These are phyloP conservation scores for Saxophila tyrrhenica DNA, from an alignment of 495 filamentous ascomycete species.

Conservation along the genomic window DNA sequence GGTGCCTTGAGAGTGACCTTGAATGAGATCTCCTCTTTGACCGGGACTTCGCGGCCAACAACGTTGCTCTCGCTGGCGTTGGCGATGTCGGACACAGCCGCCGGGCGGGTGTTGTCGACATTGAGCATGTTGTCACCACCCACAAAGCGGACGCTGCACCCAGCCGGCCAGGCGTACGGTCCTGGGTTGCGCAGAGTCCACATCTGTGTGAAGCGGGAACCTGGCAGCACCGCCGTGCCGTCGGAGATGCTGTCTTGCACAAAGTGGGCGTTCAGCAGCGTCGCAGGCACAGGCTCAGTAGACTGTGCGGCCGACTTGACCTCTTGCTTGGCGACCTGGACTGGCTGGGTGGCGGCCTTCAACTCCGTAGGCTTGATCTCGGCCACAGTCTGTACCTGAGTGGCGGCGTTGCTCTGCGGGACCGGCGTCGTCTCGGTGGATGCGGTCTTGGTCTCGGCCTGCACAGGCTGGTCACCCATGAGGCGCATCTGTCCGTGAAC, in stretches of 20 bases:
- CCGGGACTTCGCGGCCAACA: slow-evolving; percentile 52
- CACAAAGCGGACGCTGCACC: slow-evolving; percentile 81
- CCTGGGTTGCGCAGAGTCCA: slow-evolving; percentile 89
- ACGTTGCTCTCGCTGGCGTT: slow-evolving; percentile 71
- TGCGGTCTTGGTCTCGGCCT: slow-evolving; percentile 33
- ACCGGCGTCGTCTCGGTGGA: slow-evolving; percentile 38
- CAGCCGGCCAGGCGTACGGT: slow-evolving; percentile 66
- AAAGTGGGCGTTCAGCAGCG: slow-evolving; percentile 59
- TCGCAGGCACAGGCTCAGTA: not conserved
- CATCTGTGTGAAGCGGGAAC: slow-evolving; percentile 69
- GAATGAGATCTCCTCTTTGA: slow-evolving; percentile 67
- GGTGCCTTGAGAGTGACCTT: slow-evolving; percentile 76
- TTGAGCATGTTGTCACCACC: slow-evolving; percentile 94
- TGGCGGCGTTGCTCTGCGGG: slow-evolving; percentile 43
- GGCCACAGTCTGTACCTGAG: slow-evolving; percentile 59
- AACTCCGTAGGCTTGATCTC: slow-evolving; percentile 53
- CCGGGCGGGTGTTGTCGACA: slow-evolving; percentile 64
- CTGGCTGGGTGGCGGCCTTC: slow-evolving; percentile 20
- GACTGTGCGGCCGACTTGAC: not conserved
- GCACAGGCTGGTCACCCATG: slow-evolving; percentile 55
- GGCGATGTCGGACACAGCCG: slow-evolving; percentile 57
- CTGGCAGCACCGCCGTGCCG: slow-evolving; percentile 56
- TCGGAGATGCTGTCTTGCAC: slow-evolving; percentile 68
- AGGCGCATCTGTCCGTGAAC: slow-evolving; percentile 47
- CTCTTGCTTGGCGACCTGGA: slow-evolving; percentile 11